Evolutionary conservation across 805 yeast genomes (phyloP).

Genomic region (Spencermartinsiella europaea): DNA sequence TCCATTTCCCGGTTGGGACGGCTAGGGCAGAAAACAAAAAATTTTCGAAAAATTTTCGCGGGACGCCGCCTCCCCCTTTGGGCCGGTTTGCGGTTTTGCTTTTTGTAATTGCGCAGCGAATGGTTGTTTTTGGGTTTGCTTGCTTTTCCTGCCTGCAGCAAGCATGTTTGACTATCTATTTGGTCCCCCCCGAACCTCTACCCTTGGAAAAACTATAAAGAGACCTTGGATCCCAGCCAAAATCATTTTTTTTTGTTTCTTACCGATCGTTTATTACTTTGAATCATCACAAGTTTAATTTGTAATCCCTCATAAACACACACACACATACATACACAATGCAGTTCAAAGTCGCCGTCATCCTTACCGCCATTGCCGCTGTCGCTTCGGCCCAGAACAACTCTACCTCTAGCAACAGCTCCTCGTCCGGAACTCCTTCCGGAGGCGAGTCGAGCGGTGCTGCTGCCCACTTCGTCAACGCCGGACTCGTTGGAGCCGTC

Average conservation of each 20-base stretch:
- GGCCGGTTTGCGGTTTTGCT: too few species aligned
- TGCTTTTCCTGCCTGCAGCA: background rate
- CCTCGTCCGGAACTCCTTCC: constrained; percentile 25
- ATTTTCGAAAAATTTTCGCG: background rate
- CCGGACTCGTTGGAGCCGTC: constrained; percentile 36
- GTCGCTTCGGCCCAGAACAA: constrained; percentile 23
- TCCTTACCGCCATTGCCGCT: constrained; percentile 26
- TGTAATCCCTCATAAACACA: background rate
- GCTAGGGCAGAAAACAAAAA: background rate
- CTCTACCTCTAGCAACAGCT: constrained; percentile 19
- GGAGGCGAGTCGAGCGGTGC: constrained; percentile 27
- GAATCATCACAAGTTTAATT: background rate
- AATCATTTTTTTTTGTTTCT: constrained; percentile 6
- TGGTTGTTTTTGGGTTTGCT: background rate
- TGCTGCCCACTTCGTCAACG: constrained; percentile 30
- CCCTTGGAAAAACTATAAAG: background rate
- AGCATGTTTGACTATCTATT: background rate
- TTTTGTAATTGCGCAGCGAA: too few species aligned
- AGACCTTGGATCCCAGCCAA: background rate
- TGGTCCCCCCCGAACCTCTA: background rate
- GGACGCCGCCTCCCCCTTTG: background rate
- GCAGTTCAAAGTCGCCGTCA: constrained; percentile 29
- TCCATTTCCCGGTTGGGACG: too few species aligned
- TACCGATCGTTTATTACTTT: background rate
- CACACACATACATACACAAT: constrained; percentile 15